Evolutionary conservation across 1,284 basidiomycete species (phyloP), one percentile per base, ranked within the genome.

Genomic region (Apiotrichum gracile): DNA sequence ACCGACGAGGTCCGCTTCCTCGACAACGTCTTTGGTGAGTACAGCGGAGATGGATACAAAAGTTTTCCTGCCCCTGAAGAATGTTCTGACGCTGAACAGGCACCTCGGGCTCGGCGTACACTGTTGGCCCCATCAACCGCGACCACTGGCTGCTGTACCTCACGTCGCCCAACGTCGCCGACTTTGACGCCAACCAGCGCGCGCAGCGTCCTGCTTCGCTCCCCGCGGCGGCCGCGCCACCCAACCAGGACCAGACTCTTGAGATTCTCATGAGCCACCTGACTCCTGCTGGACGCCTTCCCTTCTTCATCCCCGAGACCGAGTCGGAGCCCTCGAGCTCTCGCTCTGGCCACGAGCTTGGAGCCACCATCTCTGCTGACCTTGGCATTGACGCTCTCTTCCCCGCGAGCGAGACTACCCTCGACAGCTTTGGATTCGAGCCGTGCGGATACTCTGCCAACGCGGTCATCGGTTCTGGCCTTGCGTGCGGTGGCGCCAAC

Each of bases 131-230:
- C 72, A 90, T 97, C 77, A 98, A 98, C 74, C 91, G 94, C 49
- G 92, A 97, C 76, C 94, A 99, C 77, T 99, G 96, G 96, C 77
- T 98, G 38, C 83, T 98, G 40, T 98, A 97, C 78, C 82, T 97
- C 61, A 91, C 89, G 10, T 79, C 78, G 2, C 86, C 88, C 16
- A 67, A 75, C 65, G 49, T 54, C 16, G 39, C 33, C 33, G 33
- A 44, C 31, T 39, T 51, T 41, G 37, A 26, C 27, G 21, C 39
- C 22, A 33, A 35, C 14, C 39, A 35, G 27, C 31, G 47, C 29
- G 49, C 46, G 9, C 47, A 52, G 47, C 47, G 55, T 22, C 50
- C 55, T 8, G 41, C 25, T n/a, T 38, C 37, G 19, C 47, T 52
- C 29, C 48, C 46, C 17, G 29, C 51, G 51, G 49, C 42, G 39